phyloP scores from a whole-genome alignment of 2,329 filamentous ascomycete genomes.

The Penicillium nordicum region DNA sequence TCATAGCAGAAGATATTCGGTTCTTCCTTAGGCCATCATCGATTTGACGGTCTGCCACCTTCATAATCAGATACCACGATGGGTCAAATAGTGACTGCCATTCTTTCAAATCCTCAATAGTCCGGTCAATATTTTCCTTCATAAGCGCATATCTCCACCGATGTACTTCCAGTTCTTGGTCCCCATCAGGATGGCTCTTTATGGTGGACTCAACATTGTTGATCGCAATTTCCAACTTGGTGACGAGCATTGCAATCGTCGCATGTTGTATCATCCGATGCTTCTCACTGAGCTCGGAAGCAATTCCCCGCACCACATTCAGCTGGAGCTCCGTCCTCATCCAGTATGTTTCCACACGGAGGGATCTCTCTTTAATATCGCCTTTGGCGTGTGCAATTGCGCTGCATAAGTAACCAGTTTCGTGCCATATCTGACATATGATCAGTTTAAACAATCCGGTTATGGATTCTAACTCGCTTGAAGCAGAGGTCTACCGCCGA shows the following conservation, averaged over 20 bases:
- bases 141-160: not conserved
- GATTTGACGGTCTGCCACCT: not conserved
- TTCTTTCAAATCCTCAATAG: not conserved
- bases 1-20: not conserved
- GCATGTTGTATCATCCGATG: not conserved
- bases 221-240: not conserved
- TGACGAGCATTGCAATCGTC: not conserved
- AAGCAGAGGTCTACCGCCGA: not conserved
- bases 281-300: not conserved
- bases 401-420: not conserved
- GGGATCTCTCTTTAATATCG: not conserved
- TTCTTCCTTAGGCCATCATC: not conserved
- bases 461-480: not conserved
- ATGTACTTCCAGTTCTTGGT: not conserved
- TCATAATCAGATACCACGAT: slow-evolving; percentile 1
- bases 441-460: not conserved
- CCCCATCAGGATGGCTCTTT: not conserved
- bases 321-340: not conserved
- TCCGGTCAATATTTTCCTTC: slow-evolving; percentile 7
- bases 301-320: not conserved
- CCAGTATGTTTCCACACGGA: not conserved
- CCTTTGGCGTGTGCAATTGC: not conserved
- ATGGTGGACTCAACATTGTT: not conserved
- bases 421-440: not conserved
- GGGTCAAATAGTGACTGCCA: not conserved